phyloP scores from a whole-genome alignment of 1,284 basidiomycete species.

The Exobasidium rhododendri region DNA sequence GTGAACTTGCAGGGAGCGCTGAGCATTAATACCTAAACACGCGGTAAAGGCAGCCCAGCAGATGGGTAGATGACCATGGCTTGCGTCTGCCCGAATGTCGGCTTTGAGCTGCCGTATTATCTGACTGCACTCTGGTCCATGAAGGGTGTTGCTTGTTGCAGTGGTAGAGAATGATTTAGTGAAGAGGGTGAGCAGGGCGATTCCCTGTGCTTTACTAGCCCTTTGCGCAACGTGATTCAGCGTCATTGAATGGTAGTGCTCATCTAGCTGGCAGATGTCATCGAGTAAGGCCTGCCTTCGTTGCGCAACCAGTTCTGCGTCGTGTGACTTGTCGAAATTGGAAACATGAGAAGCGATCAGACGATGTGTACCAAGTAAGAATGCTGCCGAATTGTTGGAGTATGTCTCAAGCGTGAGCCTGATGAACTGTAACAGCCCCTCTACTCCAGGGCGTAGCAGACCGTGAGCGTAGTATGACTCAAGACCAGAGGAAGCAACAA shows the following conservation, averaged over 20 bases:
- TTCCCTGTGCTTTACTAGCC: slow-evolving; percentile 85
- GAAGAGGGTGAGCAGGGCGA: slow-evolving; percentile 85
- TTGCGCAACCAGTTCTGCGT: not conserved
- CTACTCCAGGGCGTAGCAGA: slow-evolving; percentile 56
- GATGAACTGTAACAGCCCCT: slow-evolving; percentile 48
- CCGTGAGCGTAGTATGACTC: slow-evolving; percentile 88
- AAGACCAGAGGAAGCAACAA: slow-evolving; percentile 85
- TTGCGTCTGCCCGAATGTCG: slow-evolving; percentile 27
- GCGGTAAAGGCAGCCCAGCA: slow-evolving; percentile 85
- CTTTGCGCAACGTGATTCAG: slow-evolving; percentile 83
- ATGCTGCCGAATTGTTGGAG: slow-evolving; percentile 69
- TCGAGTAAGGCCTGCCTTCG: not conserved
- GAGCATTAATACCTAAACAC: slow-evolving; percentile 69
- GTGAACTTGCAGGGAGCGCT: slow-evolving; percentile 75
- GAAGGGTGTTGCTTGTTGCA: slow-evolving; percentile 19
- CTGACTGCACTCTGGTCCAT: slow-evolving; percentile 2
- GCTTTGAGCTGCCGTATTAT: slow-evolving; percentile 23
- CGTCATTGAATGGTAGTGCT: slow-evolving; percentile 76
- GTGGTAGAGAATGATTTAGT: slow-evolving; percentile 66
- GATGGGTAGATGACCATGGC: slow-evolving; percentile 76
- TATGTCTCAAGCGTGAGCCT: slow-evolving; percentile 71
- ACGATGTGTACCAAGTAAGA: slow-evolving; percentile 63
- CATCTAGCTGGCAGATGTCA: slow-evolving; percentile 61
- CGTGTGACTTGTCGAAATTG: not conserved
- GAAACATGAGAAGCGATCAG: not conserved